A percentile compares a stretch with the other conserved stretches of the same genome.
Evolutionary conservation across 345 rosid genomes (phyloP).

Genomic region (Xanthoceras sorbifolium): DNA sequence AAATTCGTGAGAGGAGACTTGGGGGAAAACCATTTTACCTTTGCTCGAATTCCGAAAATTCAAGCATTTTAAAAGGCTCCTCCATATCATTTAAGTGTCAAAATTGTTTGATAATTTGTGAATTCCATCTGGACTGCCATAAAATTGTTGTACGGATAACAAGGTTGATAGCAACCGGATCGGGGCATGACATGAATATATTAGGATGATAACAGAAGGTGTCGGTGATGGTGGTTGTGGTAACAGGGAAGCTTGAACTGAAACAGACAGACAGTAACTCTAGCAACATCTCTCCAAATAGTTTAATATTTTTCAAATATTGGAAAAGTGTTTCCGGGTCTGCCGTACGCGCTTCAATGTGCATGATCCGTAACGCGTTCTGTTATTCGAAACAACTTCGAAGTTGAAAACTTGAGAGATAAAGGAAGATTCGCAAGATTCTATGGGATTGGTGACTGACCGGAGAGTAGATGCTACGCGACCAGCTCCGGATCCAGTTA

Average conservation of each 20-base stretch:
- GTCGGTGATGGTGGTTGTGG: slow-evolving; percentile 28
- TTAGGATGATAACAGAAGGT: background rate
- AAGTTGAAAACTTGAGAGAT: background rate
- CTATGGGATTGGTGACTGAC: background rate
- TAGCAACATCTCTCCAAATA: background rate
- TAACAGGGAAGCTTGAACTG: background rate
- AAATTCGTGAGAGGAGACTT: too few species aligned
- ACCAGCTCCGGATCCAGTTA: background rate
- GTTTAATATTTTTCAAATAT: background rate
- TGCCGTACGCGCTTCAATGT: background rate
- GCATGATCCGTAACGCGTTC: background rate
- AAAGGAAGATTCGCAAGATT: background rate
- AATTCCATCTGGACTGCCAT: too few species aligned
- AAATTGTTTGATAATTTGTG: too few species aligned
- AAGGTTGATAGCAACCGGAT: too few species aligned
- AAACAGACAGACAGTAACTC: background rate
- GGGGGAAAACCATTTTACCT: too few species aligned
- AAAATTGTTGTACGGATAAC: background rate
- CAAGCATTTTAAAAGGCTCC: too few species aligned
- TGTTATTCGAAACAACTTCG: background rate
- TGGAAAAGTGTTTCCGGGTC: background rate
- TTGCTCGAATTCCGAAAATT: too few species aligned
- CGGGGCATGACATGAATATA: too few species aligned
- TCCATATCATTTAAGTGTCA: too few species aligned
- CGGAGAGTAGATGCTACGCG: background rate